phyloP scores from a whole-genome alignment of 306 rosid species.

The Mimosa pudica region DNA sequence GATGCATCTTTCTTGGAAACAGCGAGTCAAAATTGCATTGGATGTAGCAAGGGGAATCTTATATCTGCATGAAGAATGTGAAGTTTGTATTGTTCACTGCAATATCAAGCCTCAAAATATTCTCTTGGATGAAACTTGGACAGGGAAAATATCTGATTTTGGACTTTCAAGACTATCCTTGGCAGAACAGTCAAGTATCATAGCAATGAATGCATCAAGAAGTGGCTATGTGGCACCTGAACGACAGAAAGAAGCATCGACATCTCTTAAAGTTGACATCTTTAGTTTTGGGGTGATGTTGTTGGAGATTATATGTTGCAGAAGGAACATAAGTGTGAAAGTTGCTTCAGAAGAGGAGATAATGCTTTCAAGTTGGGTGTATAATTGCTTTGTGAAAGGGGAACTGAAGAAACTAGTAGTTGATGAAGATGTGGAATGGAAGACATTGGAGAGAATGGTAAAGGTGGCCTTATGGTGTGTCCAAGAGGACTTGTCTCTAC shows the following conservation, averaged over 20 bases:
- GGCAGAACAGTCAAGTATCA: not conserved
- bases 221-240: constrained; percentile 47
- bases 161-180: constrained; percentile 40
- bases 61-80: not conserved
- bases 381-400: constrained; percentile 37
- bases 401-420: constrained; percentile 20
- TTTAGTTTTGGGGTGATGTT: constrained; percentile 39
- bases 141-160: constrained; percentile 48
- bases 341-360: constrained; percentile 36
- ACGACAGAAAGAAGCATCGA: constrained; percentile 33
- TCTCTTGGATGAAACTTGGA: constrained; percentile 47
- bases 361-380: constrained; percentile 17
- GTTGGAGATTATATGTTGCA: constrained; percentile 41
- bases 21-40: constrained; percentile 23
- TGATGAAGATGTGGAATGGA: constrained; percentile 20
- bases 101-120: constrained; percentile 46
- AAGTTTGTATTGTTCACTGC: constrained; percentile 35
- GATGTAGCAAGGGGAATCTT: not conserved
- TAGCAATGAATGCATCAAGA: not conserved
- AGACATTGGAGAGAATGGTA: constrained; percentile 41
- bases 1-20: constrained; percentile 1
- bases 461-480: constrained; percentile 45
- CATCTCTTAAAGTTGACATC: constrained; percentile 36
- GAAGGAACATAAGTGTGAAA: constrained; percentile 29
- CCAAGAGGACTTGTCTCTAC: constrained; percentile 42